A percentile compares a stretch with the other conserved stretches of the same genome.
phyloP scores from a whole-genome alignment of 371 early-diverging fungal species.

The Globomyces sp. region DNA sequence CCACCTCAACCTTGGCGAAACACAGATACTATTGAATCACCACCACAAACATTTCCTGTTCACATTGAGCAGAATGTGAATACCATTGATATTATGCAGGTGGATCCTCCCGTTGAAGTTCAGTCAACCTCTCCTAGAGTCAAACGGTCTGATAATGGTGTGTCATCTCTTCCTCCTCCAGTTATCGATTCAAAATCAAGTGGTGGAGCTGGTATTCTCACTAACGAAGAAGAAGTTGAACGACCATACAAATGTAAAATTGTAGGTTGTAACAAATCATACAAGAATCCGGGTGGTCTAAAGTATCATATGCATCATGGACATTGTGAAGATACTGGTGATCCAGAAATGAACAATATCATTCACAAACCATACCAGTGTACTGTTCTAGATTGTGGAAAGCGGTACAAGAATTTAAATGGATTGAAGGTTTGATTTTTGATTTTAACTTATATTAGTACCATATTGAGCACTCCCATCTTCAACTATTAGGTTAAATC shows the following conservation, averaged over 20 bases:
- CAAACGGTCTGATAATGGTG: no score
- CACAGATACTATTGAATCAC: neutral
- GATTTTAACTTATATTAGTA: conserved; percentile 27
- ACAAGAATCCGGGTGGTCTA: conserved; percentile 68
- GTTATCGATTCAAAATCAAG: neutral
- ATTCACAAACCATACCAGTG: conserved; percentile 66
- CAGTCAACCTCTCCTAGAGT: neutral
- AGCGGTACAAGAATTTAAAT: conserved; percentile 68
- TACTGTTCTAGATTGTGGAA: conserved; percentile 57
- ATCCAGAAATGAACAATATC: conserved; percentile 49
- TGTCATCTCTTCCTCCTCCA: neutral
- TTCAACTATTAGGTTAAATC: neutral
- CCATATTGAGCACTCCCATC: conserved; percentile 42
- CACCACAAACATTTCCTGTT: conserved; percentile 7
- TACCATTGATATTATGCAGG: neutral
- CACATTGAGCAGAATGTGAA: neutral
- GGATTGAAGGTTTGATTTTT: conserved; percentile 43
- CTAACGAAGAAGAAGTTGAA: conserved; percentile 22
- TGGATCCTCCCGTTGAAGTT: neutral
- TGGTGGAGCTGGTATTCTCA: neutral
- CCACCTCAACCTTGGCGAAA: conserved; percentile 1
- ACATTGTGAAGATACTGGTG: conserved; percentile 52
- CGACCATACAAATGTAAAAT: conserved; percentile 57
- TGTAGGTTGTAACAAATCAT: conserved; percentile 58
- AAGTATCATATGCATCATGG: conserved; percentile 68